Evolutionary conservation across 306 rosid species (phyloP).

Genomic region (Coriaria nepalensis): DNA sequence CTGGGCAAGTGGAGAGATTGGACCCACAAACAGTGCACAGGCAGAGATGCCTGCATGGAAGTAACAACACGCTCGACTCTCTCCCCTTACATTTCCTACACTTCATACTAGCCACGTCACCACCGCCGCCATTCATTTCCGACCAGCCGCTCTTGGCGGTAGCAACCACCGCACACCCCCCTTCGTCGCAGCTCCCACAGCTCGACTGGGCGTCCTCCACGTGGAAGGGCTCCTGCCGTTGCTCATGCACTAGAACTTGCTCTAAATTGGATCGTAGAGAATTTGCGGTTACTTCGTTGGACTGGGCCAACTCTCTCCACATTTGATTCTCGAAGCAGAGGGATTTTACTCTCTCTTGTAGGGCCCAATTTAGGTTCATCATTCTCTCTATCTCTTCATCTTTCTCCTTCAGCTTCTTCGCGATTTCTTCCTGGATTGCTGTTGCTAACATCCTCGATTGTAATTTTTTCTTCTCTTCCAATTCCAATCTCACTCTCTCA

Average conservation of each 20-base stretch:
- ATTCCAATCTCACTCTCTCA: conserved; percentile 50
- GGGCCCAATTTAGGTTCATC: conserved; percentile 51
- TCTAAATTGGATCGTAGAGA: conserved; percentile 52
- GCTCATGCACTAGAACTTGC: conserved; percentile 40
- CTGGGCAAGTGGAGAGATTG: conserved; percentile 50
- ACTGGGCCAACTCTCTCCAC: conserved; percentile 69
- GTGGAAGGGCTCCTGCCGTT: not conserved
- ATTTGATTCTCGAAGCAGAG: conserved; percentile 60
- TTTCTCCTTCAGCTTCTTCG: conserved; percentile 49
- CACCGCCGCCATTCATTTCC: not conserved
- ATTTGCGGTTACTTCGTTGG: conserved; percentile 66
- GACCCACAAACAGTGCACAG: conserved; percentile 77
- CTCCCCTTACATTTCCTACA: conserved; percentile 52
- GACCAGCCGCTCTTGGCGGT: no score
- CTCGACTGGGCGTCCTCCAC: conserved; percentile 44
- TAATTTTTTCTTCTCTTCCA: conserved; percentile 37
- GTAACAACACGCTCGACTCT: conserved; percentile 58
- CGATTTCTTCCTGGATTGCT: conserved; percentile 38
- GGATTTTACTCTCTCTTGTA: conserved; percentile 48
- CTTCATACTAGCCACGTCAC: conserved; percentile 14
- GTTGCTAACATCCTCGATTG: conserved; percentile 40
- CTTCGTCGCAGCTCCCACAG: conserved; percentile 50
- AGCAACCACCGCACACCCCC: conserved; percentile 7
- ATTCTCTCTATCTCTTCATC: conserved; percentile 73
- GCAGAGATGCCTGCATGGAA: conserved; percentile 92